Percentiles rank a stretch among this genome's conserved stretches.
Evolutionary conservation across 768 basidiomycete species (phyloP).

Genomic region (Tricholoma furcatifolium): DNA sequence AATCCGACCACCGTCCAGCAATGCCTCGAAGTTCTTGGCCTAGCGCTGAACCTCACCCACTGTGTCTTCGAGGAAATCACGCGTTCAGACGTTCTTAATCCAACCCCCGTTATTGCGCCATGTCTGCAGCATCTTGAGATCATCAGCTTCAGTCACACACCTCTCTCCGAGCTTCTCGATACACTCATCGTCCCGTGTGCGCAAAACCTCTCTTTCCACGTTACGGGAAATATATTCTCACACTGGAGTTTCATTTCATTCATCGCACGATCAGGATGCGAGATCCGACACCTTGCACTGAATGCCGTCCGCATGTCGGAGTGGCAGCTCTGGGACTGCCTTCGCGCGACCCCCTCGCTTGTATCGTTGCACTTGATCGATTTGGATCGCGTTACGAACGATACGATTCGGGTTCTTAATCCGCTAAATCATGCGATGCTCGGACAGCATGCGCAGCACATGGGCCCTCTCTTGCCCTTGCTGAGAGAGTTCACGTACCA

Average conservation of each 20-base stretch:
- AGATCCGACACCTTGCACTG: constrained; percentile 14
- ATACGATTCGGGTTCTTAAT: constrained; percentile 13
- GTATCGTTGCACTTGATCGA: constrained; percentile 11
- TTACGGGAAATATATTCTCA: constrained; percentile 18
- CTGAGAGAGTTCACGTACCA: constrained; percentile 10
- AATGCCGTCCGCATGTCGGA: constrained; percentile 17
- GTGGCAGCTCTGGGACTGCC: constrained; percentile 18
- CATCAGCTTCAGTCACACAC: constrained; percentile 15
- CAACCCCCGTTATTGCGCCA: constrained; percentile 11
- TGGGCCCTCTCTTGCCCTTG: constrained; percentile 4
- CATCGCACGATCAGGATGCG: constrained; percentile 14
- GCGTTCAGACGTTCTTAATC: constrained; percentile 19
- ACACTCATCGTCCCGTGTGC: constrained; percentile 12
- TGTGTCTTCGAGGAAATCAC: constrained; percentile 19
- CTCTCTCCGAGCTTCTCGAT: constrained; percentile 21
- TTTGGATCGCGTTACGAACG: constrained; percentile 14
- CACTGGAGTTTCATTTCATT: constrained; percentile 21
- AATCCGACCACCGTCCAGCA: constrained; percentile 19
- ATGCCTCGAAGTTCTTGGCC: constrained; percentile 13
- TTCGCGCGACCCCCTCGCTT: constrained; percentile 13
- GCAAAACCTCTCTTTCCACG: constrained; percentile 15
- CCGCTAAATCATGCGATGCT: constrained; percentile 10
- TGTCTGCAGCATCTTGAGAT: constrained; percentile 16
- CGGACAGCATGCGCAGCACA: not conserved
- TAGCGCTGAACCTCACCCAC: constrained; percentile 13